A percentile compares a stretch with the other conserved stretches of the same genome.
phyloP scores from a whole-genome alignment of 78 protist species.

The Dictyostelium firmibasis region DNA sequence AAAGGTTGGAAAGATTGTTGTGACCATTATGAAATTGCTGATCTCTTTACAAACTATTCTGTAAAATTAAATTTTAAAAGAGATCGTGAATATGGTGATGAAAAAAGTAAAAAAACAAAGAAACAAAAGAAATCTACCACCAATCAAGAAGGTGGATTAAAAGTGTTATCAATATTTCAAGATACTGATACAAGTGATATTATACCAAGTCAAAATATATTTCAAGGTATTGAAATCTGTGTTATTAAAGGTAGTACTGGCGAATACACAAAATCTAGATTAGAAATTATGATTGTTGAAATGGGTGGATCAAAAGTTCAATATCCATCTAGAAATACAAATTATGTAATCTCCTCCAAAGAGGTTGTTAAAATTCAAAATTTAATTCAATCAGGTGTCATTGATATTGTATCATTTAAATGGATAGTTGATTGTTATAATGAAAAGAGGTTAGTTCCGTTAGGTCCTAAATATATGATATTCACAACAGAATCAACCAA shows the following conservation, averaged over 20 bases:
- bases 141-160: neutral
- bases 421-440: constrained; percentile 69
- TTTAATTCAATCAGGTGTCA: constrained; percentile 13
- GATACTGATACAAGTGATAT: constrained; percentile 67
- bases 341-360: constrained; percentile 18
- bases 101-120: neutral
- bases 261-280: constrained; percentile 16
- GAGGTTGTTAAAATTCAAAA: constrained; percentile 74
- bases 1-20: constrained; percentile 77
- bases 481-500: constrained; percentile 52
- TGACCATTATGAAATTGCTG: neutral
- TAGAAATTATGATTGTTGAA: constrained; percentile 75
- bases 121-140: neutral
- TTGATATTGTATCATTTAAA: constrained; percentile 51
- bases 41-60: neutral
- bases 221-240: constrained; percentile 74
- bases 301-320: constrained; percentile 82
- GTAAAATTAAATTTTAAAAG: neutral
- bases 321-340: constrained; percentile 20
- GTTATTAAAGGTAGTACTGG: constrained; percentile 58
- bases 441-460: constrained; percentile 46
- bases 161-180: constrained; percentile 30
- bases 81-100: neutral
- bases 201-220: neutral
- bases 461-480: constrained; percentile 82